A percentile compares a stretch with the other conserved stretches of the same genome.
Conservation (phyloP, 2,329 filamentous ascomycete species). For the Fusarium sp. region DNA sequence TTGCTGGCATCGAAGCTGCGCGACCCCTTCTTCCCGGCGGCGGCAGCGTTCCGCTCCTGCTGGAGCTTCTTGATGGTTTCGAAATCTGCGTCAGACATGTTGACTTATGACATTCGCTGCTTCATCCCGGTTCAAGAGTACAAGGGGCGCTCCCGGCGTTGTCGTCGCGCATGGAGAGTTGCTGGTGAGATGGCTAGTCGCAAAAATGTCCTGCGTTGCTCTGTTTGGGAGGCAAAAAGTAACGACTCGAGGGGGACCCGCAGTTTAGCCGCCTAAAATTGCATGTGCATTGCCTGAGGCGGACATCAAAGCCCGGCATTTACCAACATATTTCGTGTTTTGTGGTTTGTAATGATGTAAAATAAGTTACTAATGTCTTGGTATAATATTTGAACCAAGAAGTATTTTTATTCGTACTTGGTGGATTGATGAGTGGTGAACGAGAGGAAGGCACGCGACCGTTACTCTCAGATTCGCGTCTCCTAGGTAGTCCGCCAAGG, state of each 20-base stretch:
- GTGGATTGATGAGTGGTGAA: background rate
- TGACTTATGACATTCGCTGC: constrained; percentile 53
- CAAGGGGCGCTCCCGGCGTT: constrained; percentile 50
- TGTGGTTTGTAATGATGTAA: background rate
- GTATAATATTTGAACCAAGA: background rate
- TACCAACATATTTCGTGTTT: background rate
- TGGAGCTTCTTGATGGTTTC: constrained; percentile 89
- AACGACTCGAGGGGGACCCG: constrained; percentile 38
- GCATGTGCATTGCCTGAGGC: constrained; percentile 25
- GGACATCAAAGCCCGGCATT: background rate
- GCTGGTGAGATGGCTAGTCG: constrained; percentile 46
- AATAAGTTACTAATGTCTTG: background rate
- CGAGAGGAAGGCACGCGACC: background rate
- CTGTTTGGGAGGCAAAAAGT: constrained; percentile 51
- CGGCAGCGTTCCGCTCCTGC: constrained; percentile 88
- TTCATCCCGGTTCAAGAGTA: constrained; percentile 59
- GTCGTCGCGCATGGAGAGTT: constrained; percentile 54
- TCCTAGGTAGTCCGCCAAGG: background rate
- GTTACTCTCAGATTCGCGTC: background rate
- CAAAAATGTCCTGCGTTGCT: constrained; percentile 47
- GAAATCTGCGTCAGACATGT: constrained; percentile 85
- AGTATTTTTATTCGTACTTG: background rate
- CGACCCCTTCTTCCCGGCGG: constrained; percentile 83
- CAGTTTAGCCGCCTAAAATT: constrained; percentile 48
- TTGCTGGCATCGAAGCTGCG: constrained; percentile 81